Evolutionary conservation across 495 filamentous ascomycete species (phyloP).

Genomic region (Penicillium lividum): DNA sequence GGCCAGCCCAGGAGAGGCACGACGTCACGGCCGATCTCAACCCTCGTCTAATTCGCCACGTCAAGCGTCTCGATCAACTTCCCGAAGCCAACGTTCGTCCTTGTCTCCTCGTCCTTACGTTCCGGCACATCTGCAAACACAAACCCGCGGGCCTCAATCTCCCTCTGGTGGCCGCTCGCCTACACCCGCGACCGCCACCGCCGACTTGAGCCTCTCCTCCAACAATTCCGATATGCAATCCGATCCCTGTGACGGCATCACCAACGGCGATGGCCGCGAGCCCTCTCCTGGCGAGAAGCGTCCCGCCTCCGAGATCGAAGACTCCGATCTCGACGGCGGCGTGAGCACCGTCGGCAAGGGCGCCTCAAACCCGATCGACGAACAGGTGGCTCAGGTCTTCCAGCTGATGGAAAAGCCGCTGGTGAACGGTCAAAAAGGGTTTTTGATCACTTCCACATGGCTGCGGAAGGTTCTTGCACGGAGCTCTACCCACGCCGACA

Average conservation of each 20-base stretch:
- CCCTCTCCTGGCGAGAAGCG: conserved; percentile 56
- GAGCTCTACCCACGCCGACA: conserved; percentile 56
- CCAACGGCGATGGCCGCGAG: conserved; percentile 38
- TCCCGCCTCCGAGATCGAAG: conserved; percentile 51
- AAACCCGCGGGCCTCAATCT: conserved; percentile 49
- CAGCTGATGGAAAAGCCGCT: conserved; percentile 52
- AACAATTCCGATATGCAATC: conserved; percentile 57
- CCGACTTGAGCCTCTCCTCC: conserved; percentile 66
- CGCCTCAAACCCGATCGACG: conserved; percentile 62
- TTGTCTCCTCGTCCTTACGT: conserved; percentile 51
- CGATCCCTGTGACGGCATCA: conserved; percentile 33
- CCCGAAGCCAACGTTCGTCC: conserved; percentile 37
- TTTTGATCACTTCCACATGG: conserved; percentile 79
- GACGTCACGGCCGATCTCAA: conserved; percentile 44
- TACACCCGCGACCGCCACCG: conserved; percentile 65
- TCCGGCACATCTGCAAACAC: conserved; percentile 62
- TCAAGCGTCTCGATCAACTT: conserved; percentile 34
- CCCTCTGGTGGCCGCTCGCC: conserved; percentile 45
- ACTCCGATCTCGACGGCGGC: conserved; percentile 32
- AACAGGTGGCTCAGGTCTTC: conserved; percentile 73
- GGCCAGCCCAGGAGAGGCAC: conserved; percentile 43
- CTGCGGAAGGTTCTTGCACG: conserved; percentile 71
- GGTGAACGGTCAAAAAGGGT: conserved; percentile 71
- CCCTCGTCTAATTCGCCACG: conserved; percentile 29
- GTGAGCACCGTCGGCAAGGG: conserved; percentile 16